Base-by-base conservation (phyloP, 257 asterid genomes). In the Oldenlandia corymbosa region DNA sequence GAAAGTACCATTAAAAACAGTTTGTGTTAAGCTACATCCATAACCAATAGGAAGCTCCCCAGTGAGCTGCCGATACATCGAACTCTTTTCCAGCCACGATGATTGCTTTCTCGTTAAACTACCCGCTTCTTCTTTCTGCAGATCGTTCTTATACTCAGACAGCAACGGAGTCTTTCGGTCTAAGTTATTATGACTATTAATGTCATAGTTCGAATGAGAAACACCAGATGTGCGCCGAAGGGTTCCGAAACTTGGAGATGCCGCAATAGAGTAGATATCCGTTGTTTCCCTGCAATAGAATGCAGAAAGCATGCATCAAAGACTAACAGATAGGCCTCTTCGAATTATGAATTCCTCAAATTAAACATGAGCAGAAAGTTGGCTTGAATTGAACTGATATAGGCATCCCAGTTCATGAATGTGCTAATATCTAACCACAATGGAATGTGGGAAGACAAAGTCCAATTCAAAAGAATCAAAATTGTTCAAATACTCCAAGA, bases 11-110 rank as follows among this genome's bases (percentile, higher is more conserved):
- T 89, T 89, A 78, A 90, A 83, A 47, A 90, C 57, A 12, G 97
- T 90, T 73, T 87, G 97, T 34, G 79, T 68, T 46, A 87, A 79
- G 85, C 80, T 85, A 54, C 97, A 90, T 60, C 90, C 90, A 60
- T 71, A 80, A 68, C 85, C 62, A 30, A 80, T 53, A 2, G 87
- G 92, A 55, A 85, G 77, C 69, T 90, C 92, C 32, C 87, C 97
- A 0, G 85, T 52, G 26, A 80, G 68, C 64, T 81, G 89, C 70
- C 75, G 66, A 21, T 76, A 62, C 43, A 81, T 51, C 0, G 77
- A 78, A 64, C 73, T 66, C 60, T 71, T 83, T 66, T 36, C 71
- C 66, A 66, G 55, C 73, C 73, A 72, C 4, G 94, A 76, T 34
- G 78, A 67, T 47, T 62, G 82, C 49, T 68, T 52, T 42, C 46